Conservation (phyloP, 331 rosid species). For the Phaseolus coccineus region DNA sequence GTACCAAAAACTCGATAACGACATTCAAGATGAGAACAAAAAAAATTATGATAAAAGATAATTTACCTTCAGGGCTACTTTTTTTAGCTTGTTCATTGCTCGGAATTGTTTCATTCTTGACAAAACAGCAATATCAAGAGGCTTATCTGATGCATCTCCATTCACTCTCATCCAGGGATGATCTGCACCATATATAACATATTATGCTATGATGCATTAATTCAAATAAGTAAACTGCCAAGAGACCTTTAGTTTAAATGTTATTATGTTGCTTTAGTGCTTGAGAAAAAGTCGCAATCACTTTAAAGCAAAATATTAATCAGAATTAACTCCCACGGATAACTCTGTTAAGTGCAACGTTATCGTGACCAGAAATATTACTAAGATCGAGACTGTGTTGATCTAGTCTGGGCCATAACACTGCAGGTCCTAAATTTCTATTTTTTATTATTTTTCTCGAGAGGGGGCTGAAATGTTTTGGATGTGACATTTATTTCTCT, state of each 20-base stretch:
- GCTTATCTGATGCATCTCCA: slow-evolving; percentile 90
- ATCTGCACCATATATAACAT: slow-evolving; percentile 59
- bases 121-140: slow-evolving; percentile 94
- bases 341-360: slow-evolving; percentile 9
- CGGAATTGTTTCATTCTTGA: slow-evolving; percentile 94
- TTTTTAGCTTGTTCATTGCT: slow-evolving; percentile 97
- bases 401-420: too few species aligned
- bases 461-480: background rate
- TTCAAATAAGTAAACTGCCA: slow-evolving; percentile 33
- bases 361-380: background rate
- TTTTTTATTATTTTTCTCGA: background rate
- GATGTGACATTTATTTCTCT: background rate
- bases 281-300: background rate
- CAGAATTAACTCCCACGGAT: slow-evolving; percentile 19
- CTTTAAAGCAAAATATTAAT: slow-evolving; percentile 25
- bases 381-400: too few species aligned
- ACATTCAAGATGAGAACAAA: slow-evolving; percentile 8
- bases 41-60: slow-evolving; percentile 9
- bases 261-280: background rate
- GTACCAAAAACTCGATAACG: slow-evolving; percentile 8
- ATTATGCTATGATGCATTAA: slow-evolving; percentile 22
- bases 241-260: slow-evolving; percentile 26
- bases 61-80: slow-evolving; percentile 81
- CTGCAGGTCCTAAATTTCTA: background rate
- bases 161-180: slow-evolving; percentile 99